Evolutionary conservation across 768 basidiomycete species (phyloP).

Genomic region (Daedaleopsis sinensis): DNA sequence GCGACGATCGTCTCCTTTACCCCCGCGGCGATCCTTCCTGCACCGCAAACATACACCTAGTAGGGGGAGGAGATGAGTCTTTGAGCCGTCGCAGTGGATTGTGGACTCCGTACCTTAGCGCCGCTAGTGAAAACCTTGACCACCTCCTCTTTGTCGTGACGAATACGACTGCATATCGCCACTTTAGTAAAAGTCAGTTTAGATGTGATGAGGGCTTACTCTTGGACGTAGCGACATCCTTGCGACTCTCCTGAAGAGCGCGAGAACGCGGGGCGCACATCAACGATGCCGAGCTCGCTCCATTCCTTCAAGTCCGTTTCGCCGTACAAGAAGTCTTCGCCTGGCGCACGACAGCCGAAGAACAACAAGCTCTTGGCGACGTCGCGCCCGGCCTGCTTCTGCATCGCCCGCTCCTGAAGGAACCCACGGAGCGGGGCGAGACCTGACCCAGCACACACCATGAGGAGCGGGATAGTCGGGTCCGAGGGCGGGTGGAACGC

Average conservation of each 20-base stretch:
- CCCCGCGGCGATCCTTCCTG: conserved; percentile 37
- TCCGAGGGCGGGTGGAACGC: conserved; percentile 48
- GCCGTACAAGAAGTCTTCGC: conserved; percentile 44
- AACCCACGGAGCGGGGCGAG: conserved; percentile 55
- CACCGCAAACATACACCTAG: conserved; percentile 45
- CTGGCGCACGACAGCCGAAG: conserved; percentile 46
- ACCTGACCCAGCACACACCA: conserved; percentile 51
- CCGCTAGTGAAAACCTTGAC: conserved; percentile 32
- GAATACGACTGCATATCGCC: conserved; percentile 39
- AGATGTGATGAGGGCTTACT: not conserved
- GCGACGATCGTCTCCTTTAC: conserved; percentile 39
- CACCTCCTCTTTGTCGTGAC: conserved; percentile 40
- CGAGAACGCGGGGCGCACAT: conserved; percentile 45
- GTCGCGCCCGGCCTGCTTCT: conserved; percentile 43
- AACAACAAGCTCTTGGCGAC: conserved; percentile 44
- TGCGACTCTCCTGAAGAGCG: conserved; percentile 18
- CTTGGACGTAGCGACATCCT: conserved; percentile 20
- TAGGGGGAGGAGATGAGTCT: not conserved
- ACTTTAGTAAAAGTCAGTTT: not conserved
- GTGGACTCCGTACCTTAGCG: conserved; percentile 33
- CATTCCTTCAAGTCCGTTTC: conserved; percentile 43
- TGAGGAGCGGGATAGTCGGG: conserved; percentile 42
- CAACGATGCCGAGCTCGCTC: conserved; percentile 42
- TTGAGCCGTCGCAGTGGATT: not conserved
- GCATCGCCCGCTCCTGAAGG: conserved; percentile 51